phyloP scores from a whole-genome alignment of 768 basidiomycete genomes.

The Agrocybe chaxingu region DNA sequence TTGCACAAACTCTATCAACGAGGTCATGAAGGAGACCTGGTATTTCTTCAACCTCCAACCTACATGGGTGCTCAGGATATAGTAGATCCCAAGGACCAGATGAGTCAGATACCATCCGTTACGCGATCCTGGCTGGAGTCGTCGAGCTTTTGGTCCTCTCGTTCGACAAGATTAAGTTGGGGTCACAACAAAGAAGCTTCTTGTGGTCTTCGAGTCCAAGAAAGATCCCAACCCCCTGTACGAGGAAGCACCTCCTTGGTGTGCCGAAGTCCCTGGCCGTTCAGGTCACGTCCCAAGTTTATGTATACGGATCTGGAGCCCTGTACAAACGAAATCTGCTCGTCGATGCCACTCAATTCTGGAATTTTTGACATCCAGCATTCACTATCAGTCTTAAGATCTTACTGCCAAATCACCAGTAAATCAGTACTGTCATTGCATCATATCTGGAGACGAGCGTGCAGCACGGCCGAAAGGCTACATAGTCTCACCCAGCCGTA shows the following conservation, averaged over 20 bases:
- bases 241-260: conserved; percentile 6
- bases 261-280: not conserved
- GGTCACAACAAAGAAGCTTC: conserved; percentile 3
- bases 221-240: conserved; percentile 5
- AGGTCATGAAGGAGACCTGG: conserved; percentile 10
- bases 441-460: no score
- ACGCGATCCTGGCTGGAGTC: conserved; percentile 7
- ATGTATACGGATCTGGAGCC: no score
- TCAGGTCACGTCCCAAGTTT: no score
- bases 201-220: not conserved
- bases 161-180: conserved; percentile 10
- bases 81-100: conserved; percentile 8
- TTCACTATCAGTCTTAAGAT: no score
- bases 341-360: no score
- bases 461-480: no score
- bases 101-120: conserved; percentile 1
- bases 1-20: not conserved
- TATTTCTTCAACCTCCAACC: conserved; percentile 10
- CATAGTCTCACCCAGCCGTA: no score
- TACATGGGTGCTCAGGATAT: conserved; percentile 10
- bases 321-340: no score
- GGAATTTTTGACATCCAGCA: no score
- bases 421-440: no score
- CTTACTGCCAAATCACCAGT: no score
- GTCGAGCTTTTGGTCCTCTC: conserved; percentile 7